Percentiles rank a stretch among this genome's conserved stretches.
phyloP scores from a whole-genome alignment of 208 protist genomes.

The Spongospora subterranea region DNA sequence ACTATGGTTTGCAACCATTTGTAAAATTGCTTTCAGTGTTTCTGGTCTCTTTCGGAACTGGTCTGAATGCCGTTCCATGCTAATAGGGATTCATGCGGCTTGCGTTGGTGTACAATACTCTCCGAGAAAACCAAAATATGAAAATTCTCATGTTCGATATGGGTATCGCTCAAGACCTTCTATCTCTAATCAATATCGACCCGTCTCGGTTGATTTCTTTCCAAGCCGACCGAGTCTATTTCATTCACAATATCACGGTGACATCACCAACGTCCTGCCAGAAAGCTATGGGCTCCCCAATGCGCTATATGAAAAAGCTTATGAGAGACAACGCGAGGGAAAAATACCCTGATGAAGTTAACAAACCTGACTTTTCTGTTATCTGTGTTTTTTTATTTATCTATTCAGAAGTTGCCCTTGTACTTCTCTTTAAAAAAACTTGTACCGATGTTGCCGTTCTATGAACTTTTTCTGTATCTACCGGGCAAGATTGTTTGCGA shows the following conservation, averaged over 20 bases:
- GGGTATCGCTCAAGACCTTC: background rate
- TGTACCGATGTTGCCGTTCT: background rate
- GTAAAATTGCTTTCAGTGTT: background rate
- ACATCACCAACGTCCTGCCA: background rate
- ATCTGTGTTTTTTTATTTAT: slow-evolving; percentile 4
- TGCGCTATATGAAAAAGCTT: background rate
- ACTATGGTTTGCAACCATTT: background rate
- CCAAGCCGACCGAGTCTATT: background rate
- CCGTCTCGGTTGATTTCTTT: background rate
- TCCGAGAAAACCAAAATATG: background rate
- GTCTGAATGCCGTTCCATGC: background rate
- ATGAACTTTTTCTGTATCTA: background rate
- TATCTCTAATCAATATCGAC: background rate
- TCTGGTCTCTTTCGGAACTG: background rate
- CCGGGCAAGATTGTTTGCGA: background rate
- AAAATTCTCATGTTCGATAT: background rate
- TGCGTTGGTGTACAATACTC: background rate
- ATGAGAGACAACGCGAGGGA: background rate
- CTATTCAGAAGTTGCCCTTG: background rate
- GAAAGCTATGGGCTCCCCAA: background rate
- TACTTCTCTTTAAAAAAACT: background rate
- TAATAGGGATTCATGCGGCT: background rate
- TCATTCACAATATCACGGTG: background rate
- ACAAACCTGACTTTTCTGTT: background rate
- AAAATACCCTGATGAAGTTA: background rate